Conservation (phyloP, 768 basidiomycete species). For the Podaxis sp. region DNA sequence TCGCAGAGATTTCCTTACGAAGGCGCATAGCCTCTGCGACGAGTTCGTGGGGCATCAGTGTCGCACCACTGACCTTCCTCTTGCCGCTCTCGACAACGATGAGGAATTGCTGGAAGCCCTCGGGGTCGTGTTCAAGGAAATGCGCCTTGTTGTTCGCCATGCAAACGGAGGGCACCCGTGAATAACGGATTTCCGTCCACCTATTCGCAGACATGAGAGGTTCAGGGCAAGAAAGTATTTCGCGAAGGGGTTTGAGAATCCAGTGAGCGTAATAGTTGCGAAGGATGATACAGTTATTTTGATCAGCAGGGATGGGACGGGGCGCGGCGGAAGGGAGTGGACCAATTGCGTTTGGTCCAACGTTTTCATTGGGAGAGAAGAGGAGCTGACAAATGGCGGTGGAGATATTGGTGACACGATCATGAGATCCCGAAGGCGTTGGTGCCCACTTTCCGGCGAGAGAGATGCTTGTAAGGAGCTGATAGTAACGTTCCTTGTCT, state of each 20-base stretch:
- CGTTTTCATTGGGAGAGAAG: slow-evolving; percentile 28
- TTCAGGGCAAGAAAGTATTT: slow-evolving; percentile 47
- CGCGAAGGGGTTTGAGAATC: slow-evolving; percentile 58
- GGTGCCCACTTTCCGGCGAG: slow-evolving; percentile 76
- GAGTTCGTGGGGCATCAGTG: slow-evolving; percentile 65
- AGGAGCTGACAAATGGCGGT: slow-evolving; percentile 62
- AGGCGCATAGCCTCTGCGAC: slow-evolving; percentile 36
- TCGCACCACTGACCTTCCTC: slow-evolving; percentile 61
- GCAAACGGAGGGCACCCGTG: slow-evolving; percentile 57
- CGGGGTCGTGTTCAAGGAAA: slow-evolving; percentile 60
- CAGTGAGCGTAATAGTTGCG: slow-evolving; percentile 61
- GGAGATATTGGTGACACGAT: slow-evolving; percentile 61
- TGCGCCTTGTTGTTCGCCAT: slow-evolving; percentile 57
- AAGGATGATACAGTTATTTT: slow-evolving; percentile 38
- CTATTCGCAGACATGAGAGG: slow-evolving; percentile 59
- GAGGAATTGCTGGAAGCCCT: slow-evolving; percentile 60
- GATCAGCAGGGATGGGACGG: slow-evolving; percentile 19
- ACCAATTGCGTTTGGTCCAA: slow-evolving; percentile 32
- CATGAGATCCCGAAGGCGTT: slow-evolving; percentile 55
- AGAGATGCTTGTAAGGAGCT: slow-evolving; percentile 43
- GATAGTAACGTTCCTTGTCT: slow-evolving; percentile 21
- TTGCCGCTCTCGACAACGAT: slow-evolving; percentile 54
- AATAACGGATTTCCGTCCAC: slow-evolving; percentile 59
- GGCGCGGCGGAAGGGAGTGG: slow-evolving; percentile 9
- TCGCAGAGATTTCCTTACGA: neutral